Conservation (phyloP, 345 rosid genomes). For the Sisymbrium irio region DNA sequence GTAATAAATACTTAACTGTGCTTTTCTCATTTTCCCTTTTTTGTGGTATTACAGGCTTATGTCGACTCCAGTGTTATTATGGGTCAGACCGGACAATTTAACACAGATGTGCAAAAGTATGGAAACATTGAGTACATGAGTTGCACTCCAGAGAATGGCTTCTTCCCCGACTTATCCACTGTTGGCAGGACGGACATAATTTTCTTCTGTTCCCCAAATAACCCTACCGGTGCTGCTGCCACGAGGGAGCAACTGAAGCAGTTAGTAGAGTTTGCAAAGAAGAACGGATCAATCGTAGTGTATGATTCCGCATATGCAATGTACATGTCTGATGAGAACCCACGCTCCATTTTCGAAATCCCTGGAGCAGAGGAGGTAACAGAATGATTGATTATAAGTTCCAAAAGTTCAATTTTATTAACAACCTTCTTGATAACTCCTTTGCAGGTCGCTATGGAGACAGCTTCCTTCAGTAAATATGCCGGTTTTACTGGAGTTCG, state of each 20-base stretch:
- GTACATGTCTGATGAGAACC: conserved; percentile 84
- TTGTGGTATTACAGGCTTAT: conserved; percentile 62
- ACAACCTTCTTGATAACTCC: neutral
- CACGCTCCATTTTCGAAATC: conserved; percentile 87
- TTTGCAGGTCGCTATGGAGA: conserved; percentile 84
- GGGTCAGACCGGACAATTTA: conserved; percentile 86
- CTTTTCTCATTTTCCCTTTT: neutral
- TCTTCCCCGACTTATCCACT: conserved; percentile 84
- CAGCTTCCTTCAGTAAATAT: conserved; percentile 87
- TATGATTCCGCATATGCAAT: conserved; percentile 94
- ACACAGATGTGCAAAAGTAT: conserved; percentile 60
- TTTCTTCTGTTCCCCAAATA: conserved; percentile 95
- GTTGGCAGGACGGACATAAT: conserved; percentile 76
- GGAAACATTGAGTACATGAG: conserved; percentile 89
- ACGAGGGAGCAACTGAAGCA: conserved; percentile 75
- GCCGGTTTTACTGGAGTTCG: conserved; percentile 98
- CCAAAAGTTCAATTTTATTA: neutral
- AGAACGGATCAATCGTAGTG: conserved; percentile 86
- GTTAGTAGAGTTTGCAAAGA: conserved; percentile 80
- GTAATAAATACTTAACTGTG: neutral
- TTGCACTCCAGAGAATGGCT: conserved; percentile 91
- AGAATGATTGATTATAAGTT: neutral
- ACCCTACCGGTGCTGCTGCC: conserved; percentile 95
- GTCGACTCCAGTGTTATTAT: conserved; percentile 94
- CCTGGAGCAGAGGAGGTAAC: conserved; percentile 96